Conservation (phyloP, 192 early-diverging fungal genomes). For the Dispira parvispora region DNA sequence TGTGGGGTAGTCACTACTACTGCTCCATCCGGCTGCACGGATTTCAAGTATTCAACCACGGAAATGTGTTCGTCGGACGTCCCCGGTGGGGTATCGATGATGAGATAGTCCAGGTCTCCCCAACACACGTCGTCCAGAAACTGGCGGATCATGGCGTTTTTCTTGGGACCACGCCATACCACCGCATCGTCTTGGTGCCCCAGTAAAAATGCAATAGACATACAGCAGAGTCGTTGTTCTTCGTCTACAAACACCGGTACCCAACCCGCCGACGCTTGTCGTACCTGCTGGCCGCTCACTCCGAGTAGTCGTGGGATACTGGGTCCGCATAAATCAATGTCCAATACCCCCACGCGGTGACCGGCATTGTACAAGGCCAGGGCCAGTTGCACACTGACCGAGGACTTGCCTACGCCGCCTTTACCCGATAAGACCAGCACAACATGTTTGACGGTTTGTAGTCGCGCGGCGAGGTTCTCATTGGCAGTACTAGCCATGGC, state of each 20-base stretch:
- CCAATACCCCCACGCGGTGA: slow-evolving; percentile 72
- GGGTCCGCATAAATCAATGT: slow-evolving; percentile 96
- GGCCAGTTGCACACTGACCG: slow-evolving; percentile 78
- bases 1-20: slow-evolving; percentile 97
- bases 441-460: slow-evolving; percentile 56
- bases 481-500: too few relatives aligned
- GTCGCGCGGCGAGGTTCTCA: slow-evolving; percentile 11
- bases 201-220: slow-evolving; percentile 95
- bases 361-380: slow-evolving; percentile 41
- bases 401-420: slow-evolving; percentile 95
- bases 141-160: slow-evolving; percentile 97
- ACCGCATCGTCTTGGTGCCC: slow-evolving; percentile 79
- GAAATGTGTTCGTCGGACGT: slow-evolving; percentile 97
- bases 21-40: slow-evolving; percentile 63
- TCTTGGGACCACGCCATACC: slow-evolving; percentile 98
- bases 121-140: slow-evolving; percentile 92
- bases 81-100: slow-evolving; percentile 94
- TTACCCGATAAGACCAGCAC: slow-evolving; percentile 94
- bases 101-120: slow-evolving; percentile 87
- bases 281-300: slow-evolving; percentile 69
- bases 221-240: slow-evolving; percentile 56
- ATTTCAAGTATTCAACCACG: slow-evolving; percentile 77
- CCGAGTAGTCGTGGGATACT: slow-evolving; percentile 94
- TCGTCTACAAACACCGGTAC: slow-evolving; percentile 58
- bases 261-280: slow-evolving; percentile 83